Evolutionary conservation across 2,329 filamentous ascomycete species (phyloP).

Genomic region (Plenodomus biglobosus): DNA sequence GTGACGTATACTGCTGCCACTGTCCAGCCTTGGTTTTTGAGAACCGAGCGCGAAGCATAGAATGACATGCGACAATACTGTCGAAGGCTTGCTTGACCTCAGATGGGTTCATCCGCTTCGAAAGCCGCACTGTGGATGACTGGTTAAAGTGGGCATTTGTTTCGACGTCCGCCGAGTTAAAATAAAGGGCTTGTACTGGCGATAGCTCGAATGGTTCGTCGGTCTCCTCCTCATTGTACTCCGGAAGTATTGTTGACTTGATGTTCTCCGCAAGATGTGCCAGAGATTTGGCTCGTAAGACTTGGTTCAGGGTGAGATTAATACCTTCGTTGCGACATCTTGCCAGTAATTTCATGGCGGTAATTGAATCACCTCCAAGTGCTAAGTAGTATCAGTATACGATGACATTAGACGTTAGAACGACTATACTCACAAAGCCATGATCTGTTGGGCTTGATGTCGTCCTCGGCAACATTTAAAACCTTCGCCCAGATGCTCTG

Average conservation of each 20-base stretch:
- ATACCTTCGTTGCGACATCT: constrained; percentile 37
- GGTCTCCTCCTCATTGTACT: constrained; percentile 20
- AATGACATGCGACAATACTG: constrained; percentile 31
- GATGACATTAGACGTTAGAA: too few relatives aligned
- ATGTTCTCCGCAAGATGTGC: constrained; percentile 30
- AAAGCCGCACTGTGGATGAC: constrained; percentile 46
- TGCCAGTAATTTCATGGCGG: constrained; percentile 38
- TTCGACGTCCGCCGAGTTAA: constrained; percentile 34
- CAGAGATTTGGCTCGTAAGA: constrained; percentile 37
- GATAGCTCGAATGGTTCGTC: constrained; percentile 46
- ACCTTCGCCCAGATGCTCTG: constrained; percentile 48
- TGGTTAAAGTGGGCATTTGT: constrained; percentile 50
- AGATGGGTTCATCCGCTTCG: constrained; percentile 22
- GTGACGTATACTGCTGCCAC: constrained; percentile 28
- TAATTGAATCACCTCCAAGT: constrained; percentile 39
- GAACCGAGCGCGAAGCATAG: constrained; percentile 41
- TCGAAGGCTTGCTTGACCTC: constrained; percentile 29
- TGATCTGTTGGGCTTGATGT: constrained; percentile 29
- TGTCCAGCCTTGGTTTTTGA: constrained; percentile 9
- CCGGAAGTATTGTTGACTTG: constrained; percentile 3
- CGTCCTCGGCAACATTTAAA: constrained; percentile 40
- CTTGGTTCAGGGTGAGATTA: constrained; percentile 34
- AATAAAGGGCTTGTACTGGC: constrained; percentile 51
- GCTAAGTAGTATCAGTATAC: constrained; percentile 16
- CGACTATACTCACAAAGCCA: constrained; percentile 32